phyloP scores from a whole-genome alignment of 2,329 filamentous ascomycete genomes.

The Hortaea werneckii region DNA sequence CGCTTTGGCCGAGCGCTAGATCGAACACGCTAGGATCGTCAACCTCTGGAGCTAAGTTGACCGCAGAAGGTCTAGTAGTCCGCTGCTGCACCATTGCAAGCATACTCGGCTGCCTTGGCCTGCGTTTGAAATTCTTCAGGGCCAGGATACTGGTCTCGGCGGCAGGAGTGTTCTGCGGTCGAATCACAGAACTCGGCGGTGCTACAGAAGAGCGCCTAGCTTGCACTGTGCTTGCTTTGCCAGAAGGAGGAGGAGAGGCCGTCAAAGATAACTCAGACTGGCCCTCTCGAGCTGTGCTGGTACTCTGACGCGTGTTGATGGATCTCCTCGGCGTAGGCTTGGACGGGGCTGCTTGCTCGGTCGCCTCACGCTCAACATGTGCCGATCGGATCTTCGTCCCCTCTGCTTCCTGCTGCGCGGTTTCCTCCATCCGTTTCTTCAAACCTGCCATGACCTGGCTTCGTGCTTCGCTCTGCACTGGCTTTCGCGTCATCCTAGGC shows the following conservation, averaged over 20 bases:
- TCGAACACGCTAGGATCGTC: constrained; percentile 17
- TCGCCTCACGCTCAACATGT: not conserved
- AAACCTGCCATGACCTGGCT: constrained; percentile 22
- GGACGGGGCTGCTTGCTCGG: constrained; percentile 2
- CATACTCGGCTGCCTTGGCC: constrained; percentile 40
- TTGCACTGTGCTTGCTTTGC: constrained; percentile 24
- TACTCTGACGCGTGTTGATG: not conserved
- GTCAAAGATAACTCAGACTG: constrained; percentile 15
- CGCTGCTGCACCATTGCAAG: constrained; percentile 38
- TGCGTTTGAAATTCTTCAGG: constrained; percentile 41
- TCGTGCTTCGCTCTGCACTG: constrained; percentile 17
- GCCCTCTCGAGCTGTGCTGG: constrained; percentile 1
- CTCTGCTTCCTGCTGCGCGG: constrained; percentile 10
- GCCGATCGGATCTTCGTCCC: constrained; percentile 2
- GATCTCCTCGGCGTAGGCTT: constrained; percentile 5
- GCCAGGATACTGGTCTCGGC: constrained; percentile 37
- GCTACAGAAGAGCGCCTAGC: constrained; percentile 12
- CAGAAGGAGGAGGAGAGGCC: constrained; percentile 22
- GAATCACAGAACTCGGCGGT: constrained; percentile 34
- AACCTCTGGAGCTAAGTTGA: constrained; percentile 30
- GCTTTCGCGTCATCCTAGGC: constrained; percentile 16
- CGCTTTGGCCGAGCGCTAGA: constrained; percentile 17
- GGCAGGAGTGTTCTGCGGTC: constrained; percentile 33
- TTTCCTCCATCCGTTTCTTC: constrained; percentile 24
- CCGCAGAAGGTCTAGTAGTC: constrained; percentile 15